Base-by-base conservation (phyloP, 352 stramenopile genomes). In the Globisporangium acanthophoron region DNA sequence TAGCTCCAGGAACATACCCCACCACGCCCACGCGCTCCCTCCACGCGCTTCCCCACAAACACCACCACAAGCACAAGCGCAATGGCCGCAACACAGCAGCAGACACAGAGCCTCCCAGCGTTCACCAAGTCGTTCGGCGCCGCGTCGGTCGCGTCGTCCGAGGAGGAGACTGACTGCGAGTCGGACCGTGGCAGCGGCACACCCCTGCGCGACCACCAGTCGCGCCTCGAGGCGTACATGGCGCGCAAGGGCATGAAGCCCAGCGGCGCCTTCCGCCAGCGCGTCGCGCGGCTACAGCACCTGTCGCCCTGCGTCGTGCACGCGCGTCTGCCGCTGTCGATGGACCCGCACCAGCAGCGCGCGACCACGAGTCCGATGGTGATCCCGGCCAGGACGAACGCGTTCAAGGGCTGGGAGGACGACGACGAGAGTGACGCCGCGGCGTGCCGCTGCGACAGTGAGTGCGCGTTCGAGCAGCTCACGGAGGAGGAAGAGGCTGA, bases 91-190 rank as follows among this genome's bases (percentile, higher is more conserved):
- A 43, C 37, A 3, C 11, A 16, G 37, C 66, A 73, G 29, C 47
- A 65, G 54, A 76, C 70, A 15, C 73, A 79, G 69, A 83, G 69
- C 45, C 60, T 80, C 37, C 73, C 69, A 8, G 33, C 55, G 43
- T 21, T 21, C 18, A 15, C n/a, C n/a, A 48, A 27, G 39, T 51
- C 49, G 44, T 53, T 73, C 29, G 45, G 44, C 46, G 62, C 70
- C 39, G 59, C 84, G 41, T 68, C 68, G 24, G 45, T 65, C 49
- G 70, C 71, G 43, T 71, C 76, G 24, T 88, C 78, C 31, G 70
- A 81, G 41, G 76, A 87, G 39, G 79, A 89, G 59, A 89, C 79
- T 8, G 76, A 89, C 70, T 81, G 70, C 62, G 79, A 89, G 57
- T 85, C 76, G 54, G 76, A 87, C 45, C 73, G 69, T 27, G 75